Evolutionary conservation across 768 basidiomycete species (phyloP).

Genomic region (Lactarius trivialis): DNA sequence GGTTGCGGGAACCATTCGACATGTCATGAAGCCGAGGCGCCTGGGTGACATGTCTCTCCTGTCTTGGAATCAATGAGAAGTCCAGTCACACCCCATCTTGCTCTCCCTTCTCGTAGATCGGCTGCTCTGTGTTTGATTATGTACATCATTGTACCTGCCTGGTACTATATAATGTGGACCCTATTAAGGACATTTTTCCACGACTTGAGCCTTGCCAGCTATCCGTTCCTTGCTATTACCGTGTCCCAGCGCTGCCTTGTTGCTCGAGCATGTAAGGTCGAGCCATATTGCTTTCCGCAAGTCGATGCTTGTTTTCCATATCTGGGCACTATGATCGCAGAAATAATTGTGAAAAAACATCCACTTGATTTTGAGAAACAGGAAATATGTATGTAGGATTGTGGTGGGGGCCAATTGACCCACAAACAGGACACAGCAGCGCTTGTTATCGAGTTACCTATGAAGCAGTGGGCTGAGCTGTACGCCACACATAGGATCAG

Average conservation of each 20-base stretch:
- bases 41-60: conserved; percentile 82
- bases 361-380: background rate
- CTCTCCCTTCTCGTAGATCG: background rate
- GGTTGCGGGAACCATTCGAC: conserved; percentile 81
- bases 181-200: background rate
- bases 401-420: background rate
- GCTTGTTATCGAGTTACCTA: conserved; percentile 2
- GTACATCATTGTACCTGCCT: conserved; percentile 2
- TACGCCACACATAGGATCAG: background rate
- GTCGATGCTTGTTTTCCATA: background rate
- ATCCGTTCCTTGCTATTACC: background rate
- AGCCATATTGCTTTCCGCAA: background rate
- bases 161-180: conserved; percentile 3
- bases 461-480: conserved; percentile 20
- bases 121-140: background rate
- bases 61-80: conserved; percentile 68
- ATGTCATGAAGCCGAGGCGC: conserved; percentile 88
- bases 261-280: background rate
- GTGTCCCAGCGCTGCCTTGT: background rate
- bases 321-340: background rate
- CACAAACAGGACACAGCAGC: background rate
- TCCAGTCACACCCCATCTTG: background rate
- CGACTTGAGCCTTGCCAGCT: background rate
- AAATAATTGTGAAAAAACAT: background rate
- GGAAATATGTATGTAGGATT: background rate